Conservation (phyloP, 768 basidiomycete genomes). For the Coprinopsis strossmayeri region DNA sequence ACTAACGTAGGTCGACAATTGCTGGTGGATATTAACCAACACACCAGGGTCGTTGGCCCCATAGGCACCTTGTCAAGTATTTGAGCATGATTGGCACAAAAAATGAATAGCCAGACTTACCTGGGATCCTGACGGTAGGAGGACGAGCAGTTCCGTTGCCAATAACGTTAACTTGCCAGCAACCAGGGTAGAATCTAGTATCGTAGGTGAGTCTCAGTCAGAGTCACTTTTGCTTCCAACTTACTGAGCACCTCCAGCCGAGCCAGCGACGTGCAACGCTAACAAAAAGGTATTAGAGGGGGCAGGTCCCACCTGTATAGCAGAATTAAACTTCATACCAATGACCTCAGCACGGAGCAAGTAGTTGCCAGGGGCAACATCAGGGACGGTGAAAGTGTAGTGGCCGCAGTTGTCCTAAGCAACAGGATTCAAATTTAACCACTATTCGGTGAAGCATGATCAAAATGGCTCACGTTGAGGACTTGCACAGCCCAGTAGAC, state of each 20-base stretch:
- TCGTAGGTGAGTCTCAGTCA: background rate
- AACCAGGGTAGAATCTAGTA: slow-evolving; percentile 32
- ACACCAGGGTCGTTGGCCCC: slow-evolving; percentile 32
- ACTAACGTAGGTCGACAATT: slow-evolving; percentile 34
- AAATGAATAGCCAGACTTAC: no score
- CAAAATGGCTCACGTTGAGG: slow-evolving; percentile 20
- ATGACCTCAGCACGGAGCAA: slow-evolving; percentile 35
- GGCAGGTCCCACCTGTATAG: background rate
- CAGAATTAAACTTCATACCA: background rate
- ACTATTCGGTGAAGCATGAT: background rate
- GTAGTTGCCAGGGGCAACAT: slow-evolving; percentile 38
- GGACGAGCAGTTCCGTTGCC: slow-evolving; percentile 28
- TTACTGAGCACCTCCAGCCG: slow-evolving; percentile 33
- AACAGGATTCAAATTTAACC: background rate
- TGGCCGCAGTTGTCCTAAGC: slow-evolving; percentile 44
- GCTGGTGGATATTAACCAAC: slow-evolving; percentile 42
- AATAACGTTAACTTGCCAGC: slow-evolving; percentile 35
- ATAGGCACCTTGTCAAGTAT: no score
- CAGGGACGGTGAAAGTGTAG: slow-evolving; percentile 42
- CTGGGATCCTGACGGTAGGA: slow-evolving; percentile 35
- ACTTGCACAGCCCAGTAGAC: slow-evolving; percentile 37
- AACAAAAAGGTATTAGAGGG: slow-evolving; percentile 18
- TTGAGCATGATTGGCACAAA: no score
- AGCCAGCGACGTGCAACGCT: slow-evolving; percentile 37
- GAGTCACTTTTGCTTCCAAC: slow-evolving; percentile 16